These are phyloP conservation scores for Rhynchosporium agropyri DNA, from an alignment of 2,329 filamentous ascomycete species.

Conservation along the genomic window DNA sequence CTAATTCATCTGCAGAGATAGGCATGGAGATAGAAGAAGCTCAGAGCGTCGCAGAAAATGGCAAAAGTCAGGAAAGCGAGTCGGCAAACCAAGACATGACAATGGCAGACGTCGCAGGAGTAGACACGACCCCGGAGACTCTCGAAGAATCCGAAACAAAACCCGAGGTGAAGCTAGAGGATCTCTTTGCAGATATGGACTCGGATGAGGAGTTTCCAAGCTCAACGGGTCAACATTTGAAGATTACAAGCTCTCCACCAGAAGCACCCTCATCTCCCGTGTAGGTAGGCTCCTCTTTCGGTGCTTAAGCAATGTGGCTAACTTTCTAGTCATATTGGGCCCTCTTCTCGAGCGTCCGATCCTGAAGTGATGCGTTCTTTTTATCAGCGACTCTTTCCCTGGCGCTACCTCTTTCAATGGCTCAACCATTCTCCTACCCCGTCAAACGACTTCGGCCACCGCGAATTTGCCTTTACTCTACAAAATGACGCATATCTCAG, in stretches of 20 bases:
- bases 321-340: constrained; percentile 41
- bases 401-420: constrained; percentile 95
- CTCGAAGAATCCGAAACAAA: constrained; percentile 40
- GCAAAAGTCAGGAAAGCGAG: constrained; percentile 24
- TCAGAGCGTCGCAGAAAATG: constrained; percentile 30
- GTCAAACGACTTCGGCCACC: constrained; percentile 84
- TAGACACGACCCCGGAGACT: constrained; percentile 18
- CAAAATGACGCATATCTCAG: constrained; percentile 89
- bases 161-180: constrained; percentile 57
- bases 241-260: constrained; percentile 49
- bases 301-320: not conserved
- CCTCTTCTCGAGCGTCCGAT: constrained; percentile 61
- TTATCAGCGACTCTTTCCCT: constrained; percentile 94
- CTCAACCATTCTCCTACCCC: constrained; percentile 90
- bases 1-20: constrained; percentile 41
- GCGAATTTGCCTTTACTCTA: constrained; percentile 96
- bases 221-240: constrained; percentile 46
- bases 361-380: constrained; percentile 88
- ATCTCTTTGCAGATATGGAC: constrained; percentile 60
- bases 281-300: constrained; percentile 42
- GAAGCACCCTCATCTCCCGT: constrained; percentile 48
- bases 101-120: constrained; percentile 33
- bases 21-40: constrained; percentile 39
- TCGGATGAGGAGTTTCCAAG: constrained; percentile 65
- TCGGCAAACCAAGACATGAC: constrained; percentile 35